Percentiles rank a stretch among this genome's conserved stretches.
These are phyloP conservation scores for Megacollybia marginata DNA, from an alignment of 768 basidiomycete species.

Conservation along the genomic window DNA sequence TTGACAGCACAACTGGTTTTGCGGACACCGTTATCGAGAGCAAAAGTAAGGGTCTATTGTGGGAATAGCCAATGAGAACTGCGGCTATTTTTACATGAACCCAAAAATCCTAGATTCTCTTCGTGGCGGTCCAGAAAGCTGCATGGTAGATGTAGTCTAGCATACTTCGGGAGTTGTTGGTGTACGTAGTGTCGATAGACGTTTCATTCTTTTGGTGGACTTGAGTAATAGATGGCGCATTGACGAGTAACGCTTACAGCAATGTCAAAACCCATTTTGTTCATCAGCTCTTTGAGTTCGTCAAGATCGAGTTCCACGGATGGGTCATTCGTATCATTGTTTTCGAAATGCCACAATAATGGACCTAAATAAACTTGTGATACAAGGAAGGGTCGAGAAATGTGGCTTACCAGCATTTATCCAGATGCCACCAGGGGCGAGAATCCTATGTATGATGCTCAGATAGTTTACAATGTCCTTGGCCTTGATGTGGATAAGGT, in stretches of 20 bases:
- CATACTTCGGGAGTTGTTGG: conserved; percentile 75
- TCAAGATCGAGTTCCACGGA: conserved; percentile 88
- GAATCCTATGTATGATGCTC: conserved; percentile 46
- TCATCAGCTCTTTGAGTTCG: conserved; percentile 73
- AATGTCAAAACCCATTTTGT: conserved; percentile 74
- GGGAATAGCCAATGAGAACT: no score
- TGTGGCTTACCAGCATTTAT: conserved; percentile 53
- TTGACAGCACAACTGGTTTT: no score
- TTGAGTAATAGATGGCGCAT: conserved; percentile 3
- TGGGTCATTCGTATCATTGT: conserved; percentile 70
- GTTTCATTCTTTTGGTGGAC: conserved; percentile 62
- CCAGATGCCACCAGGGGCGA: conserved; percentile 61
- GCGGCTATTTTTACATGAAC: no score
- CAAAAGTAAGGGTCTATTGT: no score
- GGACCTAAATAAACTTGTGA: conserved; percentile 51
- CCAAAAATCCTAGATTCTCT: conserved; percentile 10
- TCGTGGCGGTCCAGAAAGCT: conserved; percentile 77
- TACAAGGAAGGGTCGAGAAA: neutral
- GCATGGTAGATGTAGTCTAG: conserved; percentile 80
- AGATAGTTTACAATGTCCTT: conserved; percentile 43
- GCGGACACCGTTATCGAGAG: no score
- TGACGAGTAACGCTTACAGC: conserved; percentile 39
- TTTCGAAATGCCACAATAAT: conserved; percentile 95
- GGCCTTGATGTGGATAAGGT: neutral
- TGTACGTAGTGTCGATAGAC: conserved; percentile 79